A percentile compares a stretch with the other conserved stretches of the same genome.
Evolutionary conservation across 1,139 yeast species (phyloP).

Genomic region (Diutina siamensis): DNA sequence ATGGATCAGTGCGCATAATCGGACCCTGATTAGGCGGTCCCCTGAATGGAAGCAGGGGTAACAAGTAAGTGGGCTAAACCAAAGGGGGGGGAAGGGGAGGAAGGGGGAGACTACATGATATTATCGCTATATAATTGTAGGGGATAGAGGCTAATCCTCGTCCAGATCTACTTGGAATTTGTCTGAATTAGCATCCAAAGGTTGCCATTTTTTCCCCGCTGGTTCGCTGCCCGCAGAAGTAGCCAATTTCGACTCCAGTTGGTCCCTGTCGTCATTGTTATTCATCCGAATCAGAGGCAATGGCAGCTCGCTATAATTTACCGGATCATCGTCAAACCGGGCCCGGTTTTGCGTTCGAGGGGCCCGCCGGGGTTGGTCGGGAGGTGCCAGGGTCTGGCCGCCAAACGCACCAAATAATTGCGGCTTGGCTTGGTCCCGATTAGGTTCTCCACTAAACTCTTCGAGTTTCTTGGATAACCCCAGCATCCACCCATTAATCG

Average conservation of each 20-base stretch:
- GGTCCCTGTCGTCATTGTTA: slow-evolving; percentile 42
- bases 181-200: slow-evolving; percentile 48
- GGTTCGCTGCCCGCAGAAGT: slow-evolving; percentile 32
- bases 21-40: background rate
- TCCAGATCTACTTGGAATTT: slow-evolving; percentile 74
- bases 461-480: slow-evolving; percentile 51
- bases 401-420: slow-evolving; percentile 38
- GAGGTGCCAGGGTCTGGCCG: slow-evolving; percentile 26
- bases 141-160: slow-evolving; percentile 31
- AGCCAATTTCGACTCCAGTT: slow-evolving; percentile 25
- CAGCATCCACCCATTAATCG: slow-evolving; percentile 74
- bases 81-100: background rate
- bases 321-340: slow-evolving; percentile 44
- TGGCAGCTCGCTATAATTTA: slow-evolving; percentile 24
- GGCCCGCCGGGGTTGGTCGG: background rate
- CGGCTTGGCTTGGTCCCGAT: slow-evolving; percentile 11
- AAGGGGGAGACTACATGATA: background rate
- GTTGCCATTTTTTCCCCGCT: slow-evolving; percentile 43
- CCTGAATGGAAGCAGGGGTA: background rate
- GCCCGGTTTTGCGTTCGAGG: slow-evolving; percentile 10
- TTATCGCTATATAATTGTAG: too few relatives aligned
- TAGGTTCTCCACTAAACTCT: slow-evolving; percentile 12
- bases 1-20: background rate
- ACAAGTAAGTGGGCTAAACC: background rate
- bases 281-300: slow-evolving; percentile 18